Base-by-base conservation (phyloP, 2,329 filamentous ascomycete genomes). In the Colletotrichum melonis region DNA sequence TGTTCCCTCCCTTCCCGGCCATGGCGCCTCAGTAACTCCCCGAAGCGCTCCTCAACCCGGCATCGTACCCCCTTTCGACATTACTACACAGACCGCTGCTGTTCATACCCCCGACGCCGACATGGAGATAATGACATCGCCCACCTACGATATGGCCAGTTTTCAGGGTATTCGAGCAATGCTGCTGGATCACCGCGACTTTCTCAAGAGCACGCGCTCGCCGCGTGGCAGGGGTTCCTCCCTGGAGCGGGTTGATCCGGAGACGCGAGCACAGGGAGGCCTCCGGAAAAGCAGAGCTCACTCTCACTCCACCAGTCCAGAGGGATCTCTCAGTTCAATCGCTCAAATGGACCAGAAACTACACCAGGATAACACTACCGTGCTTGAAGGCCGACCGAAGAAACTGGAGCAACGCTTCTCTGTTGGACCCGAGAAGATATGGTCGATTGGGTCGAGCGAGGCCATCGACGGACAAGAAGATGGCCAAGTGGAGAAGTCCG, bases 401-500 rank as follows among this genome's bases (percentile, higher is more conserved):
- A 83, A 80, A 73, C 78, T 80, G 12, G 85, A 88, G 4, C 84
- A 86, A 62, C 82, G 85, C 11, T 73, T 84, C 14, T 84, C 84
- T 22, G 81, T 83, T 74, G 86, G 82, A 0, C 82, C 88, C 0
- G 90, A 92, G 78, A 92, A 91, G 79, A 88, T 86, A 22, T 92
- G 90, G 90, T 92, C 90, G 24, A 92, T 92, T 79, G 89, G 88
- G 4, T 85, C 87, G 26, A 86, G 83, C 9, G 85, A 88, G 65
- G 80, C 85, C 56, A 80, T 84, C 30, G 86, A 87, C 67, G 84
- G 73, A 52, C 72, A 85, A 57, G 80, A 84, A 72, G 86, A 89
- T 74, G 90, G 90, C 0, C 84, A 90, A 76, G 90, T 92, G 7
- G 90, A 92, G 76, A 89, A 91, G 79, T 91, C 90, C n/a, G 89